Percentiles rank a stretch among this genome's conserved stretches.
Conservation (phyloP, 768 basidiomycete genomes). For the Mrakia hoshinonis region DNA sequence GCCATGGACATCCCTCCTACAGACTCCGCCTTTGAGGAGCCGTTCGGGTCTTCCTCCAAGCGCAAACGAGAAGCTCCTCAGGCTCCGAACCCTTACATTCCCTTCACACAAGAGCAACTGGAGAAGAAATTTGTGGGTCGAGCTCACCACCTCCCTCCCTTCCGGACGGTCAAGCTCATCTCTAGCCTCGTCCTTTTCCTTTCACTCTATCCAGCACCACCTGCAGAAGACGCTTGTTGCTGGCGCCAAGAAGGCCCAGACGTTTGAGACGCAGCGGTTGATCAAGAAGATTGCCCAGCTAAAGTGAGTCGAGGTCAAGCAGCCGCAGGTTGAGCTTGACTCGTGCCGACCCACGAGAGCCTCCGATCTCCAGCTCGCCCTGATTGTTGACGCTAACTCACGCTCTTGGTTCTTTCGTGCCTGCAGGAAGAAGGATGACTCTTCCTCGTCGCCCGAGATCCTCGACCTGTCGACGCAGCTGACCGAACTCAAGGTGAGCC, state of each 20-base stretch:
- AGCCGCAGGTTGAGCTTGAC: background rate
- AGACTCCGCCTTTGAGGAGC: background rate
- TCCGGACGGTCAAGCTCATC: background rate
- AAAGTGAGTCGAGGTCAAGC: slow-evolving; percentile 46
- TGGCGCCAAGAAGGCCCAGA: slow-evolving; percentile 68
- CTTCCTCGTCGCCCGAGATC: slow-evolving; percentile 9
- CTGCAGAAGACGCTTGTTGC: slow-evolving; percentile 62
- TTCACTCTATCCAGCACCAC: slow-evolving; percentile 52
- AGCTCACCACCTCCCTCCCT: background rate
- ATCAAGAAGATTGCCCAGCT: slow-evolving; percentile 55
- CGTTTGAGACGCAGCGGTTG: slow-evolving; percentile 71
- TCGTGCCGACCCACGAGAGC: too few species aligned
- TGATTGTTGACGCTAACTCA: background rate
- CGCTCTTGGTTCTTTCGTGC: background rate
- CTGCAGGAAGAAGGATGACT: slow-evolving; percentile 6
- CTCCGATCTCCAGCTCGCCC: background rate
- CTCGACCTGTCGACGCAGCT: slow-evolving; percentile 13
- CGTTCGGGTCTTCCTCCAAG: slow-evolving; percentile 5
- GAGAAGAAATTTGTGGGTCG: slow-evolving; percentile 18
- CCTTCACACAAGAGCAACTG: slow-evolving; percentile 18
- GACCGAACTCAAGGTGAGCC: slow-evolving; percentile 15
- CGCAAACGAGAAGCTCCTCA: slow-evolving; percentile 10
- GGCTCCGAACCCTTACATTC: slow-evolving; percentile 18
- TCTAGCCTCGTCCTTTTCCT: too few species aligned
- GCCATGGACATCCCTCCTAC: background rate